These are phyloP conservation scores for Lycium ferocissimum DNA, from an alignment of 257 asterid genomes.

Conservation along the genomic window DNA sequence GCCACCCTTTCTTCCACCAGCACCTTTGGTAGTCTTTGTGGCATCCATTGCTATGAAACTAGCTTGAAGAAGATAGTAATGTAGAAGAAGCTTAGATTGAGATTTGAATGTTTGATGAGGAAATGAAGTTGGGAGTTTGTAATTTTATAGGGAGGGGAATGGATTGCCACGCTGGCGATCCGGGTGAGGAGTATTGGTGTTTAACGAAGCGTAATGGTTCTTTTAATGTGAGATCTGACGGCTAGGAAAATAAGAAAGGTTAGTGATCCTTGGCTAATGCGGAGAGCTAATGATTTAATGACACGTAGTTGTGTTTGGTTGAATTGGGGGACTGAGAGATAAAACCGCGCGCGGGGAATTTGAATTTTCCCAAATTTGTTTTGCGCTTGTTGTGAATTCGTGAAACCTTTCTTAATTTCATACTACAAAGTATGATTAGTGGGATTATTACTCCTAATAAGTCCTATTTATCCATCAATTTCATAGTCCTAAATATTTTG, in stretches of 20 bases:
- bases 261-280: not conserved
- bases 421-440: too few species aligned
- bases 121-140: not conserved
- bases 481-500: too few species aligned
- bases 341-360: constrained; percentile 1
- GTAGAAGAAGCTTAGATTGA: too few species aligned
- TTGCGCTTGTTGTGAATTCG: not conserved
- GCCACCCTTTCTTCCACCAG: constrained; percentile 54
- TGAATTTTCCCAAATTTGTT: not conserved
- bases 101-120: not conserved
- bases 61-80: not conserved
- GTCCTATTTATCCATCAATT: too few species aligned
- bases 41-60: constrained; percentile 26
- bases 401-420: not conserved
- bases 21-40: constrained; percentile 32
- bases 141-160: not conserved
- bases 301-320: not conserved
- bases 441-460: too few species aligned
- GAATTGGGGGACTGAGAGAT: not conserved
- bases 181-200: constrained; percentile 4
- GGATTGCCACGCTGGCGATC: constrained; percentile 40
- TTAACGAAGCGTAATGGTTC: not conserved
- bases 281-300: not conserved
- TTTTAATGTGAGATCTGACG: not conserved
- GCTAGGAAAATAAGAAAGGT: not conserved